phyloP scores from a whole-genome alignment of 2,329 filamentous ascomycete genomes.

The Didymella glomerata region DNA sequence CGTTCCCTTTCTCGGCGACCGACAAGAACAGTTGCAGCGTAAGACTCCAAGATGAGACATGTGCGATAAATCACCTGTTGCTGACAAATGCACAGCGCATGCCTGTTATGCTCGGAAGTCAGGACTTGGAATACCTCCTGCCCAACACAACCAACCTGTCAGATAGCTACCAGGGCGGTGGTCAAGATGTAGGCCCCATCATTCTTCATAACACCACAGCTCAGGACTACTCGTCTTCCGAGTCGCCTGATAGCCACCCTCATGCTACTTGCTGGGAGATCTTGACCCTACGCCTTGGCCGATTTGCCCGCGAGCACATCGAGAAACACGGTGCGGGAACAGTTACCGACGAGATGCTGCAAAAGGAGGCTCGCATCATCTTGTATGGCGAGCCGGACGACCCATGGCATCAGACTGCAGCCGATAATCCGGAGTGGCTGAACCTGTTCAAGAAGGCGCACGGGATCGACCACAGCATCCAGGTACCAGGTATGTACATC shows the following conservation, averaged over 20 bases:
- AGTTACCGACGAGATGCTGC: conserved; percentile 60
- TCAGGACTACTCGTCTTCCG: conserved; percentile 23
- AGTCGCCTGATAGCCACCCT: conserved; percentile 22
- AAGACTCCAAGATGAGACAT: conserved; percentile 11
- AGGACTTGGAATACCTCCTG: conserved; percentile 42
- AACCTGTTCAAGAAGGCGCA: conserved; percentile 60
- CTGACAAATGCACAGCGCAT: conserved; percentile 32
- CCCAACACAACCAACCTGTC: conserved; percentile 29
- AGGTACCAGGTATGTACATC: conserved; percentile 21
- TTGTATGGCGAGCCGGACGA: conserved; percentile 59
- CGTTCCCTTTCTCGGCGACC: conserved; percentile 59
- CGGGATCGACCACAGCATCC: conserved; percentile 43
- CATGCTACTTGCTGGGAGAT: conserved; percentile 60
- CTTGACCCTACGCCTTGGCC: conserved; percentile 57
- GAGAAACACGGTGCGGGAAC: conserved; percentile 46
- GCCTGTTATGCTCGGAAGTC: conserved; percentile 24
- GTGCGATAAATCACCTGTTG: not conserved
- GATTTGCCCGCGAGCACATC: conserved; percentile 54
- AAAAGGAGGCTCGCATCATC: conserved; percentile 57
- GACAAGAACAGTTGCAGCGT: conserved; percentile 46
- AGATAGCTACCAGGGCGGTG: conserved; percentile 28
- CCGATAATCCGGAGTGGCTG: conserved; percentile 57
- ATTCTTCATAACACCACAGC: conserved; percentile 29
- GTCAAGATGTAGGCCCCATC: conserved; percentile 29
- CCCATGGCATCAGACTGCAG: conserved; percentile 56